Evolutionary conservation across 306 rosid genomes (phyloP).

Genomic region (Carpinus fangiana): DNA sequence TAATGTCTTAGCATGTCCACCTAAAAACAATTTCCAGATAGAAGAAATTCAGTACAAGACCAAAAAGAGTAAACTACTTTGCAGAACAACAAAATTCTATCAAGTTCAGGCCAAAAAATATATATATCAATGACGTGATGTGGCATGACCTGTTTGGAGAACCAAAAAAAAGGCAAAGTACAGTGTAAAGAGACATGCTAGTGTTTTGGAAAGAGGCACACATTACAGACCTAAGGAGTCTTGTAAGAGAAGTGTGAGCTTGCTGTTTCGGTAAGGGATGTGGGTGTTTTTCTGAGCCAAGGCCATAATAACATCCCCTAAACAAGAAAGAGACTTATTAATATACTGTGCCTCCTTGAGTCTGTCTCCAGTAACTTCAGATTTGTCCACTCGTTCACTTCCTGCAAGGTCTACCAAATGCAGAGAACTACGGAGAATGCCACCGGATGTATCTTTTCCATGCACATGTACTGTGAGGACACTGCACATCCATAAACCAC

Average conservation of each 20-base stretch:
- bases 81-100: background rate
- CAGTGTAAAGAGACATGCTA: background rate
- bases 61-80: no score
- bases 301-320: conserved; percentile 94
- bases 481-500: conserved; percentile 44
- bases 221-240: conserved; percentile 69
- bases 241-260: conserved; percentile 94
- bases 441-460: conserved; percentile 77
- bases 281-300: conserved; percentile 96
- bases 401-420: conserved; percentile 98
- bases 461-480: conserved; percentile 86
- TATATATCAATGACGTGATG: background rate
- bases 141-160: background rate
- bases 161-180: background rate
- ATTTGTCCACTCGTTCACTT: conserved; percentile 92
- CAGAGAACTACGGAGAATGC: conserved; percentile 67
- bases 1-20: conserved; percentile 94
- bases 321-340: conserved; percentile 91
- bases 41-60: conserved; percentile 18
- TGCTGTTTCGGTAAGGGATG: conserved; percentile 93
- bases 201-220: conserved; percentile 3
- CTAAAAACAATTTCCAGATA: conserved; percentile 41
- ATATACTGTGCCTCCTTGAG: conserved; percentile 89
- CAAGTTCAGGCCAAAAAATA: background rate
- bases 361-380: conserved; percentile 91